Conservation (phyloP, 2,329 filamentous ascomycete species). For the Aphanocladium album region DNA sequence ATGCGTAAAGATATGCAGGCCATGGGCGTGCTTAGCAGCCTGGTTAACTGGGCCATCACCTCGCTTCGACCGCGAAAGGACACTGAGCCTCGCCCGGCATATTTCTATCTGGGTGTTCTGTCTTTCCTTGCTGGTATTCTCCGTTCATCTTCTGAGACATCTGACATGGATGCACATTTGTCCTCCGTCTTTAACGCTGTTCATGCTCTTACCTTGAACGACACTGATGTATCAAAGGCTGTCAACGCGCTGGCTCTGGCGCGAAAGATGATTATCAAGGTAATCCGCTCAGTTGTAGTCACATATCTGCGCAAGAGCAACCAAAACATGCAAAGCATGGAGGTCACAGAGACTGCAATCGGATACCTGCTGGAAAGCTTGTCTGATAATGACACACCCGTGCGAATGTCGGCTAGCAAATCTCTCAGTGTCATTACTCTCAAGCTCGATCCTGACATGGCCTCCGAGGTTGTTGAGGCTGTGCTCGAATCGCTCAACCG, state of each 20-base stretch:
- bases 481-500: conserved; percentile 65
- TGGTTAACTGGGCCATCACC: conserved; percentile 67
- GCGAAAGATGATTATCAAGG: conserved; percentile 78
- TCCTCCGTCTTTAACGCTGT: conserved; percentile 60
- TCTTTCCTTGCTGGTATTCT: conserved; percentile 75
- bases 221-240: conserved; percentile 42
- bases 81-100: conserved; percentile 47
- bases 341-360: conserved; percentile 73
- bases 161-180: conserved; percentile 66
- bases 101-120: conserved; percentile 72
- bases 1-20: conserved; percentile 84
- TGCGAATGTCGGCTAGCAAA: conserved; percentile 87
- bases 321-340: conserved; percentile 38
- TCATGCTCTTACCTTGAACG: conserved; percentile 50
- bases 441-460: conserved; percentile 75
- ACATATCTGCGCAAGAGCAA: conserved; percentile 54
- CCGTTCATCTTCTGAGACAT: conserved; percentile 63
- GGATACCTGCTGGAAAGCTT: conserved; percentile 74
- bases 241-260: conserved; percentile 72
- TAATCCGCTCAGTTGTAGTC: conserved; percentile 68
- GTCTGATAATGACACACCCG: conserved; percentile 84
- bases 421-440: conserved; percentile 81
- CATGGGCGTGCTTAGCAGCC: conserved; percentile 60
- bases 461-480: conserved; percentile 79
- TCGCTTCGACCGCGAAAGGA: conserved; percentile 46